phyloP scores from a whole-genome alignment of 2,329 filamentous ascomycete species.

The Exutisphaerella laricina region DNA sequence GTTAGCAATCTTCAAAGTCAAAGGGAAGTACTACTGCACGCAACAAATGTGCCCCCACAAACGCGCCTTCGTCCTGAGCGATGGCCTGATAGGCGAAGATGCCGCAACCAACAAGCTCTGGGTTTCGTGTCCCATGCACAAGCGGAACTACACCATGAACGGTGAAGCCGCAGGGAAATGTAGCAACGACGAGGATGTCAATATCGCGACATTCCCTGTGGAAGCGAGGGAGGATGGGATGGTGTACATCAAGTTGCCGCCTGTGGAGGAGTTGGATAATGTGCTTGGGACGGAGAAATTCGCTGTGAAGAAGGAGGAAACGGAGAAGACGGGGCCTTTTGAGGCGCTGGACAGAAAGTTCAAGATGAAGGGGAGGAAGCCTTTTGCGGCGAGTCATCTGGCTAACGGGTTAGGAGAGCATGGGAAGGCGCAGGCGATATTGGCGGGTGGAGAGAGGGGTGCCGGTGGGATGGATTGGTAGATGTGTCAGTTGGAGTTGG shows the following conservation, averaged over 20 bases:
- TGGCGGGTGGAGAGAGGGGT: constrained; percentile 43
- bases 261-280: constrained; percentile 72
- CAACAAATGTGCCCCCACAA: constrained; percentile 97
- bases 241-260: constrained; percentile 75
- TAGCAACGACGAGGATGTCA: constrained; percentile 66
- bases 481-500: too few relatives aligned
- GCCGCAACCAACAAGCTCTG: constrained; percentile 59
- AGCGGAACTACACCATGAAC: constrained; percentile 77
- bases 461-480: constrained; percentile 41
- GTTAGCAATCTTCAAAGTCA: constrained; percentile 77
- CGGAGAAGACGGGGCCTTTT: constrained; percentile 42
- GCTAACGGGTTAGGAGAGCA: constrained; percentile 40
- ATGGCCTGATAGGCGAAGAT: constrained; percentile 73
- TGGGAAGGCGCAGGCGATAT: constrained; percentile 40
- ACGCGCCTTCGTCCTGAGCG: constrained; percentile 80
- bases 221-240: constrained; percentile 70
- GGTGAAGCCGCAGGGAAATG: constrained; percentile 63
- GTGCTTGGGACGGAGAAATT: constrained; percentile 73
- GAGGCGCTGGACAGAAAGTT: constrained; percentile 52
- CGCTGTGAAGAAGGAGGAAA: constrained; percentile 70
- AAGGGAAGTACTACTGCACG: constrained; percentile 73
- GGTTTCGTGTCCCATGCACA: constrained; percentile 83
- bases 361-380: constrained; percentile 52
- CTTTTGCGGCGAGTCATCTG: constrained; percentile 41
- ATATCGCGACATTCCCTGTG: constrained; percentile 74